Base-by-base conservation (phyloP, 768 basidiomycete genomes). In the Pleurotus djamor region DNA sequence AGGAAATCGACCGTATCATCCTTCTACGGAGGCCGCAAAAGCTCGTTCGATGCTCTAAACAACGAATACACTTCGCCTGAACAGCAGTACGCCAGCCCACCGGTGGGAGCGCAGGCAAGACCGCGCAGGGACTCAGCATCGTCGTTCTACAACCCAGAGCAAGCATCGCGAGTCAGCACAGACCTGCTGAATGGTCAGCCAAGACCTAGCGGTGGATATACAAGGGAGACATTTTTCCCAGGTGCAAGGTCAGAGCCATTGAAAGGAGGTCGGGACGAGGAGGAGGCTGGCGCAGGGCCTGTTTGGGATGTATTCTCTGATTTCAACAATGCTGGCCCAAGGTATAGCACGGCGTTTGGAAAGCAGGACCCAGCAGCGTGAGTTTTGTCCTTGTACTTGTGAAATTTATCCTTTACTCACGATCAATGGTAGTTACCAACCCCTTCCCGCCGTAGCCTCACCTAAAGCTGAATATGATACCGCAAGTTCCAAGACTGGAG, bases 251-350 rank as follows among this genome's bases (percentile, higher is more conserved):
- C 83, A 64, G 91, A 91, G 67, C 92, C 92, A 4, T 71, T 92
- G 62, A 91, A 91, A 68, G 87, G 85, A 7, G 89, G 86, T n/a
- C 74, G 80, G 57, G 91, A 92, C 63, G 91, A 92, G 64, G 82
- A 82, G 60, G 76, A 76, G 47, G 71, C 64, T 10, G 62, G 64
- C n/a, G 66, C 67, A 74, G 45, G 77, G 73, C 13, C 79, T 55
- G 77, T 78, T 36, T 93, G 89, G 86, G 90, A 94, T 69, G 85
- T 94, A 48, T 94, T 86, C 68, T 90, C 92, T 17, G 92, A 94
- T 73, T 94, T 94, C 72, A 94, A 94, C 75, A 94, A 94, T 65
- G 71, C 84, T 4, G 92, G 92, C 1, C 92, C 91, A 17, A 77
- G 82, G 58, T 94, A 94, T 65, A 90, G 88, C 66, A 74, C 78